Conservation (phyloP, 805 yeast genomes). For the Pichia rugopelliculosa region DNA sequence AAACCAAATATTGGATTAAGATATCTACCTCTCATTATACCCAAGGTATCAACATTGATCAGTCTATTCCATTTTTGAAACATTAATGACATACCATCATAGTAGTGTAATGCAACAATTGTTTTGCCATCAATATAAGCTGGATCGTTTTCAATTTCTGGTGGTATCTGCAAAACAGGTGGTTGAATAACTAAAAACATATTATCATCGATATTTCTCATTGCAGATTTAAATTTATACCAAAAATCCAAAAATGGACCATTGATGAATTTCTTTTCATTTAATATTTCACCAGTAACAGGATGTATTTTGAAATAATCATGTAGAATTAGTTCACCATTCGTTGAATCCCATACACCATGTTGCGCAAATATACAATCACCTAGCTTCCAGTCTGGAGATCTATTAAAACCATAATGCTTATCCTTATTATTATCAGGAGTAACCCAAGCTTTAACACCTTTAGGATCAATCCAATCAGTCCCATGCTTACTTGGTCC, state of each 20-base stretch:
- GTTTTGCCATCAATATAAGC: constrained; percentile 52
- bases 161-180: constrained; percentile 76
- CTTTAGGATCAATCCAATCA: constrained; percentile 54
- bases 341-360: constrained; percentile 60
- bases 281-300: constrained; percentile 32
- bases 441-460: constrained; percentile 61
- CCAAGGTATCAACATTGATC: constrained; percentile 84
- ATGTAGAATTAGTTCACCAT: constrained; percentile 36
- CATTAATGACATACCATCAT: constrained; percentile 92
- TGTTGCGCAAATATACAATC: constrained; percentile 75
- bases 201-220: constrained; percentile 39
- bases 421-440: constrained; percentile 42
- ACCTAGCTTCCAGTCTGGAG: constrained; percentile 59
- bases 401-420: constrained; percentile 66
- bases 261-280: constrained; percentile 54
- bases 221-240: constrained; percentile 37
- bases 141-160: constrained; percentile 44
- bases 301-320: constrained; percentile 44
- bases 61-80: constrained; percentile 79
- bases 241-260: constrained; percentile 59
- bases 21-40: constrained; percentile 75
- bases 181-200: constrained; percentile 66
- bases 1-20: constrained; percentile 63
- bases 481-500: constrained; percentile 70
- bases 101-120: constrained; percentile 81